These are phyloP conservation scores for Prinsepia uniflora DNA, from an alignment of 306 rosid species.

Conservation along the genomic window DNA sequence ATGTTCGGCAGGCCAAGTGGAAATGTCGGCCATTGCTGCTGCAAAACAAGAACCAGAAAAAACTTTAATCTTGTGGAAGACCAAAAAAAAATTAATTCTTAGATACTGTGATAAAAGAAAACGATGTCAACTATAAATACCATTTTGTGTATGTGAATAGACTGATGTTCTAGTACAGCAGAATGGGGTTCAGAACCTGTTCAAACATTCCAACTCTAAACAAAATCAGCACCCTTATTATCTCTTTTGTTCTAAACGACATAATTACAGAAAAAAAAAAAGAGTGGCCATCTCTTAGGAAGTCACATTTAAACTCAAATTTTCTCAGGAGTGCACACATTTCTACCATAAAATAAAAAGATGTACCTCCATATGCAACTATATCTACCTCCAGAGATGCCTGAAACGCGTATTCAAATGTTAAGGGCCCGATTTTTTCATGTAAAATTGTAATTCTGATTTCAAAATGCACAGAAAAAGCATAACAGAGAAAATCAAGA, in stretches of 20 bases:
- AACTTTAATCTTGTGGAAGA: neutral
- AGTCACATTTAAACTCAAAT: neutral
- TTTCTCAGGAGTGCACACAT: neutral
- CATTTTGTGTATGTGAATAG: conserved; percentile 76
- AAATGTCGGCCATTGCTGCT: conserved; percentile 67
- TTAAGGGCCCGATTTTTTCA: neutral
- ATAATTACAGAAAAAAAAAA: neutral
- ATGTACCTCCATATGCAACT: conserved; percentile 88
- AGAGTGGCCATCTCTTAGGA: neutral
- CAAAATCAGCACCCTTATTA: neutral
- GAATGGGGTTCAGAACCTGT: conserved; percentile 86
- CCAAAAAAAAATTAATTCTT: neutral
- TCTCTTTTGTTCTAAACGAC: conserved; percentile 12
- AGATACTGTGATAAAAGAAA: conserved; percentile 9
- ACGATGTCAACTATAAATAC: conserved; percentile 30
- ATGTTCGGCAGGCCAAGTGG: conserved; percentile 52
- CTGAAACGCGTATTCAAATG: conserved; percentile 51
- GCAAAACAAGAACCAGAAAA: conserved; percentile 22
- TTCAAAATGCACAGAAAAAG: neutral
- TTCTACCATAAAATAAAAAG: neutral
- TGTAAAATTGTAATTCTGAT: neutral
- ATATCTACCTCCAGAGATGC: conserved; percentile 70
- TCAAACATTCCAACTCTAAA: conserved; percentile 19
- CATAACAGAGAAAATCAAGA: neutral
- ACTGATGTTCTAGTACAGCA: conserved; percentile 58